Evolutionary conservation across 2,329 filamentous ascomycete species (phyloP), one percentile per base, ranked within the genome.

Genomic region (Hypoxylon sp.): DNA sequence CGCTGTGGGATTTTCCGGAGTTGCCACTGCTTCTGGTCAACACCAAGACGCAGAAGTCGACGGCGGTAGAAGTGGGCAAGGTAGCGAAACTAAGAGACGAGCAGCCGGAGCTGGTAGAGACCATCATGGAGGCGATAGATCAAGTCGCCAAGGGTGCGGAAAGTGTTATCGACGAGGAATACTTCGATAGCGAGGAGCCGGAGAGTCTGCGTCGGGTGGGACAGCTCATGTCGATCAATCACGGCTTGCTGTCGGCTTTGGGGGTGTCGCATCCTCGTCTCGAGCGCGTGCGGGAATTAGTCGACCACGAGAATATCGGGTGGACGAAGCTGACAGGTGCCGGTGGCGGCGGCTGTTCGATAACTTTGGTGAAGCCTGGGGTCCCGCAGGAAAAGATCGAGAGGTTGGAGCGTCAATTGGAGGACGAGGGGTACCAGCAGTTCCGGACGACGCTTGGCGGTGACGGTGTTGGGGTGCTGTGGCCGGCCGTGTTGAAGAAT

Each of bases 271-370:
- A 99, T 77, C 96, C 95, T 0, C 89, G 93, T 48, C 84, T 99
- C 24, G 95, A 99, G 79, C 88, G 94, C 30, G 89, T 99, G 70
- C 89, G 95, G 65, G 94, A 97, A 79, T 82, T 99, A 24, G 91
- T 97, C 50, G 94, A 99, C 70, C 89, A 95, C 71, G 87, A 93
- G 59, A 91, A 90, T 41, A 91, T 97, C 58, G 95, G 95, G 28
- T 99, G 94, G 94, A 97, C 95, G 11, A 99, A 99, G 77, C 85
- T 99, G 59, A 99, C 95, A 0, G 95, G 95, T 32, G 95, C 95
- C 1, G 95, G 95, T 20, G 96, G 95, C 11, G 96, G 95, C 59
- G 95, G 95, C 2, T 98, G 96, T 78, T 94, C 94, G 2, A 98
- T 99, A 70, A 96, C 94, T 0, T 82, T 99, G 3, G 82, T 99